Conservation (phyloP, 2,329 filamentous ascomycete genomes). For the Trichoderma semiorbis region DNA sequence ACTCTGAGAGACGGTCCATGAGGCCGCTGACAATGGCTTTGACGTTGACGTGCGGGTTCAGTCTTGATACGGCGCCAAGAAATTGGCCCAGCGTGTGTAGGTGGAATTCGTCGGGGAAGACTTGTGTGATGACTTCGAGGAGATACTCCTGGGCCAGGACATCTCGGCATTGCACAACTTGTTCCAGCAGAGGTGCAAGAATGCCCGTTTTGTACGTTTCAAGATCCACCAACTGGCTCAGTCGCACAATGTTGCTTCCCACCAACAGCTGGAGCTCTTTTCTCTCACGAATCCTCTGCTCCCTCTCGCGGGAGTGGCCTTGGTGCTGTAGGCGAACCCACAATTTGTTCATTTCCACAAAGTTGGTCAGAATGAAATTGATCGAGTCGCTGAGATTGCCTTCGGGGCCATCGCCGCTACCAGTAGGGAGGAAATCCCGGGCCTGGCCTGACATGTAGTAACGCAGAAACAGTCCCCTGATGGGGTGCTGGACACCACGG, state of each 20-base stretch:
- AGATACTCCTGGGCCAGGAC: conserved; percentile 96
- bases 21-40: conserved; percentile 97
- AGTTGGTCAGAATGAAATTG: conserved; percentile 96
- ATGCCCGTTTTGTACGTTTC: conserved; percentile 92
- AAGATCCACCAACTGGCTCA: conserved; percentile 93
- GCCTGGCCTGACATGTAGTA: conserved; percentile 97
- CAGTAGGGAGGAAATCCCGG: conserved; percentile 78
- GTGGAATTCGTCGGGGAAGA: conserved; percentile 98
- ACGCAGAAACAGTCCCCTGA: conserved; percentile 88
- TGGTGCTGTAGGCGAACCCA: conserved; percentile 98
- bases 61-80: conserved; percentile 82
- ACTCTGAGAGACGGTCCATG: conserved; percentile 93
- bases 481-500: conserved; percentile 92
- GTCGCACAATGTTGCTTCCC: conserved; percentile 89
- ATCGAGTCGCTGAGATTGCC: conserved; percentile 96
- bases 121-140: conserved; percentile 95
- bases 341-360: conserved; percentile 99
- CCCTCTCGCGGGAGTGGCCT: conserved; percentile 90
- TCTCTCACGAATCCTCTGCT: conserved; percentile 88
- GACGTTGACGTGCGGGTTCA: conserved; percentile 96
- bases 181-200: conserved; percentile 82
- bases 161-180: conserved; percentile 96
- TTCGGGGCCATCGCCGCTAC: conserved; percentile 83
- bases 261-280: conserved; percentile 94
- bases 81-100: conserved; percentile 95